Evolutionary conservation across 108 stramenopile species (phyloP).

Genomic region (Stephanodiscus minutulus): DNA sequence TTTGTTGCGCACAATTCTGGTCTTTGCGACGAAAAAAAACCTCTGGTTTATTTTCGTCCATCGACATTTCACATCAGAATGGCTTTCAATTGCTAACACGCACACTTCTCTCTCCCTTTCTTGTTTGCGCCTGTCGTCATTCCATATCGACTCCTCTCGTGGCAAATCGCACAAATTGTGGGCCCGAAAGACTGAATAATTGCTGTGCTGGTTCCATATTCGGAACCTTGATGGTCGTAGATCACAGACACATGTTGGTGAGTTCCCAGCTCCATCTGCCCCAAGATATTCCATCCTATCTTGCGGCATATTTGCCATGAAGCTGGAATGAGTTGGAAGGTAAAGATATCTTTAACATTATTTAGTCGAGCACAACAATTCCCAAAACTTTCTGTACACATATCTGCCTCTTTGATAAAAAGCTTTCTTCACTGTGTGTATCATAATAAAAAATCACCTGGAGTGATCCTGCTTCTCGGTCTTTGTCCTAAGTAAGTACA

Average conservation of each 20-base stretch:
- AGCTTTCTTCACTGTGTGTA: too few species aligned
- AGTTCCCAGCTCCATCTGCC: neutral
- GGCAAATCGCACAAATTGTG: neutral
- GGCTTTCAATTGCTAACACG: slow-evolving; percentile 24
- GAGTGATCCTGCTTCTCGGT: too few species aligned
- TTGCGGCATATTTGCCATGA: neutral
- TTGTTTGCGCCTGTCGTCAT: neutral
- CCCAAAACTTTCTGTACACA: too few species aligned
- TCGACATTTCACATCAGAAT: slow-evolving; percentile 34
- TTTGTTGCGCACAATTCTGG: slow-evolving; percentile 27
- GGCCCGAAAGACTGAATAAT: neutral
- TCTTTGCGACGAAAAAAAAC: slow-evolving; percentile 12
- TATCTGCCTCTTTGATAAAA: too few species aligned
- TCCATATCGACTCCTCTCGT: neutral
- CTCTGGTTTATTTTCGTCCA: slow-evolving; percentile 12
- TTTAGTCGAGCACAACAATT: too few species aligned
- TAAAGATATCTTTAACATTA: neutral
- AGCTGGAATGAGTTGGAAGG: neutral
- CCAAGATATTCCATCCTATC: neutral
- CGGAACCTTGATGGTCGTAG: neutral
- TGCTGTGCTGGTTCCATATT: neutral
- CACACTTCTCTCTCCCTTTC: slow-evolving; percentile 16
- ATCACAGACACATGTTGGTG: neutral
- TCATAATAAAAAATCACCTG: too few species aligned
- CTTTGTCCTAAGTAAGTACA: too few species aligned